Evolutionary conservation across 768 basidiomycete genomes (phyloP).

Genomic region (Auricularia heimuer): DNA sequence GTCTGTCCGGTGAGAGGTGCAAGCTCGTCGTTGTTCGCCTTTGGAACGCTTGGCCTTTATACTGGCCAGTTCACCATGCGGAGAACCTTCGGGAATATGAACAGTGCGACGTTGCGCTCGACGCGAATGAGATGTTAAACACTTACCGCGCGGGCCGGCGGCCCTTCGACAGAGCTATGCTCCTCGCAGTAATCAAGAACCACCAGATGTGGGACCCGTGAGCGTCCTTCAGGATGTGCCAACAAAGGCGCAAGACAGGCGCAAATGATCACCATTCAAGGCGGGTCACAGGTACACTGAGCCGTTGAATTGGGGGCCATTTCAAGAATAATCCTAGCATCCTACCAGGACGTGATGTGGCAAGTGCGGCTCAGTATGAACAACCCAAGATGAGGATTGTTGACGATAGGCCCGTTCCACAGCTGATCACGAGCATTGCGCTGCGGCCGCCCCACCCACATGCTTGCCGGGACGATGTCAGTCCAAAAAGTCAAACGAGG

Average conservation of each 20-base stretch:
- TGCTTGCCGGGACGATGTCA: too few relatives aligned
- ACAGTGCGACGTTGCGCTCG: not conserved
- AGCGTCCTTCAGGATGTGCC: too few relatives aligned
- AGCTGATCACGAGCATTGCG: too few relatives aligned
- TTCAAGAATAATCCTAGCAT: not conserved
- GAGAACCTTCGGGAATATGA: not conserved
- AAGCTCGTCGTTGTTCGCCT: not conserved
- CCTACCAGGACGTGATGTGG: not conserved
- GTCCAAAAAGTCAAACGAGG: too few relatives aligned
- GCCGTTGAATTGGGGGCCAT: not conserved
- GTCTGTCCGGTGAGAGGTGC: not conserved
- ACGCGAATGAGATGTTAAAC: not conserved
- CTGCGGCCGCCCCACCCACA: too few relatives aligned
- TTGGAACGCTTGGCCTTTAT: not conserved
- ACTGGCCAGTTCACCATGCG: not conserved
- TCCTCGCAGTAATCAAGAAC: too few relatives aligned
- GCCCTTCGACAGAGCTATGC: not conserved
- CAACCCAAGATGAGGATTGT: too few relatives aligned
- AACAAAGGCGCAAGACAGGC: not conserved
- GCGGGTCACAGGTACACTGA: not conserved
- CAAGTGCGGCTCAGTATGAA: not conserved
- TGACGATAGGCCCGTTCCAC: too few relatives aligned
- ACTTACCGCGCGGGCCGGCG: not conserved
- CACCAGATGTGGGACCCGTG: too few relatives aligned
- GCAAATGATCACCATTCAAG: not conserved